Evolutionary conservation across 2,329 filamentous ascomycete species (phyloP).

Genomic region (Zalaria sp.): DNA sequence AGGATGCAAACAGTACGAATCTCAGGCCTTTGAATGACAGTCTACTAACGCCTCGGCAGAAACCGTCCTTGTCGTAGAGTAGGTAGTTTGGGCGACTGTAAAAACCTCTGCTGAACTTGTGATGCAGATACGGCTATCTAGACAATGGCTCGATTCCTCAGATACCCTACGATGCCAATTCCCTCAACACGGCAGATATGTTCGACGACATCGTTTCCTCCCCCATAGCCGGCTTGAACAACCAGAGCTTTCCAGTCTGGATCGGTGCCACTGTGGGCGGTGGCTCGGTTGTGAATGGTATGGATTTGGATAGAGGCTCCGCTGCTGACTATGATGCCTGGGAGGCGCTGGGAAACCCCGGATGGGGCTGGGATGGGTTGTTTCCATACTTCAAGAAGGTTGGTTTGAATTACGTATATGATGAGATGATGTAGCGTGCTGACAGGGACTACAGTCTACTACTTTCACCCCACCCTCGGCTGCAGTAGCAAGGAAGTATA

Average conservation of each 20-base stretch:
- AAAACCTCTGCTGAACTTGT: neutral
- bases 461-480: conserved; percentile 8
- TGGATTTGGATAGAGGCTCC: conserved; percentile 3
- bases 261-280: conserved; percentile 3
- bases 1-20: conserved; percentile 7
- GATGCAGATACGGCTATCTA: neutral
- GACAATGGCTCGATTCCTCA: conserved; percentile 6
- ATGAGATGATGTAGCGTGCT: neutral
- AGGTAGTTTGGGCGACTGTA: neutral
- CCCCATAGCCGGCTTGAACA: conserved; percentile 1
- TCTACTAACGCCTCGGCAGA: neutral
- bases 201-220: conserved; percentile 1
- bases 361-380: neutral
- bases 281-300: neutral
- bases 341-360: neutral
- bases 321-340: neutral
- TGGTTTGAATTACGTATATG: neutral
- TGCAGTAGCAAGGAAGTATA: conserved; percentile 9
- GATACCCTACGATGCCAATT: conserved; percentile 4
- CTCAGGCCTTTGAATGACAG: neutral
- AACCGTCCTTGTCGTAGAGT: conserved; percentile 7
- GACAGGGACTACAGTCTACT: conserved; percentile 12
- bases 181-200: conserved; percentile 5
- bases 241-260: neutral
- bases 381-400: conserved; percentile 11